Percentiles rank a stretch among this genome's conserved stretches.
Evolutionary conservation across 257 asterid species (phyloP).

Genomic region (Solanum bukasovii): DNA sequence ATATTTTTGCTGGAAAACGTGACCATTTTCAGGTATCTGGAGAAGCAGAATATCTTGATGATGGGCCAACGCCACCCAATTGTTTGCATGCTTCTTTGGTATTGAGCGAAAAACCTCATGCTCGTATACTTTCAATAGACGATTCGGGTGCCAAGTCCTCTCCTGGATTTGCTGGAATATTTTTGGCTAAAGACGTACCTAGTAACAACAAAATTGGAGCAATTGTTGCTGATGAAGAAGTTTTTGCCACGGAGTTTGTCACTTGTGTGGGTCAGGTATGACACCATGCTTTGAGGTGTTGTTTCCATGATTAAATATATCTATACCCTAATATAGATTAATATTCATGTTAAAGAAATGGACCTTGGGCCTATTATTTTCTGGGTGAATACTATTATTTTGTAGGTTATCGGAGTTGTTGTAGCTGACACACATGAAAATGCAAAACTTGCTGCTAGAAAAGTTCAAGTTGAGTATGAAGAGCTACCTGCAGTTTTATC

Average conservation of each 20-base stretch:
- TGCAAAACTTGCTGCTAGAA: slow-evolving; percentile 79
- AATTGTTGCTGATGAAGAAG: slow-evolving; percentile 63
- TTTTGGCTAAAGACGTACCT: slow-evolving; percentile 71
- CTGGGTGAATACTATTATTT: background rate
- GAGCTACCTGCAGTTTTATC: slow-evolving; percentile 78
- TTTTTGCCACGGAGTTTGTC: slow-evolving; percentile 66
- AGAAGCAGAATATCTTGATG: slow-evolving; percentile 96
- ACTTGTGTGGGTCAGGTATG: slow-evolving; percentile 96
- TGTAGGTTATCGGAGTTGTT: slow-evolving; percentile 83
- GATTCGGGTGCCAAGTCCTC: slow-evolving; percentile 65
- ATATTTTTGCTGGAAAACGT: slow-evolving; percentile 9
- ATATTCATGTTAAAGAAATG: background rate
- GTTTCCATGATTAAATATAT: background rate
- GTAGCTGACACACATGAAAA: slow-evolving; percentile 97
- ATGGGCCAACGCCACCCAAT: slow-evolving; percentile 82
- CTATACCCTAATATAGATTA: background rate
- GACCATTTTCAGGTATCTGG: slow-evolving; percentile 67
- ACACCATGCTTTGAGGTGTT: background rate
- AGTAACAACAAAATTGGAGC: slow-evolving; percentile 62
- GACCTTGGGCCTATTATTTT: background rate
- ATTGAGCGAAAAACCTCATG: slow-evolving; percentile 87
- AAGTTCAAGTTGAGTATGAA: slow-evolving; percentile 63
- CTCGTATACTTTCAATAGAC: slow-evolving; percentile 62
- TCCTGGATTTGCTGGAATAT: slow-evolving; percentile 76
- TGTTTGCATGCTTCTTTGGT: slow-evolving; percentile 68